Conservation (phyloP, 2,329 filamentous ascomycete genomes). For the Fusarium sp. region DNA sequence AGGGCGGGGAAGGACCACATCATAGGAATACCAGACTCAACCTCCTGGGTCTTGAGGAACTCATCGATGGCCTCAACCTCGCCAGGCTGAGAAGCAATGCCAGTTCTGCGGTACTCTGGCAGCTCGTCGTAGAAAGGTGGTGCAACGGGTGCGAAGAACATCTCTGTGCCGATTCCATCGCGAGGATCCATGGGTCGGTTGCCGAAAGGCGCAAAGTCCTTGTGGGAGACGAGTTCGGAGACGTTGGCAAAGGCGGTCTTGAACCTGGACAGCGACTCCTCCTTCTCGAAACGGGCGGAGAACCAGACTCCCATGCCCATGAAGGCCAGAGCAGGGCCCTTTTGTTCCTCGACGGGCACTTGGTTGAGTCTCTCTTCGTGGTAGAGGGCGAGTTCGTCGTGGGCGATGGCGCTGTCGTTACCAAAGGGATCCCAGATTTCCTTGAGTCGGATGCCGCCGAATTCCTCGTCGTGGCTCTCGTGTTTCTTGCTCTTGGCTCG, state of each 20-base stretch:
- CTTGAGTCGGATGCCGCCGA: constrained; percentile 34
- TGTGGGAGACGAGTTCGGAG: constrained; percentile 33
- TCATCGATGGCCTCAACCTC: constrained; percentile 36
- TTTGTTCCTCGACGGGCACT: constrained; percentile 33
- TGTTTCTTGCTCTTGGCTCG: constrained; percentile 34
- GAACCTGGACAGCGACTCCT: constrained; percentile 34
- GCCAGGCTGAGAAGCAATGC: constrained; percentile 27
- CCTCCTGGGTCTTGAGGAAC: constrained; percentile 30
- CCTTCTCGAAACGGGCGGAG: constrained; percentile 37
- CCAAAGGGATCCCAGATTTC: constrained; percentile 73
- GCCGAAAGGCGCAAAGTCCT: constrained; percentile 33
- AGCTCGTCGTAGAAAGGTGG: constrained; percentile 42
- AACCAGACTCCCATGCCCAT: constrained; percentile 48
- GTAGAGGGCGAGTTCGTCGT: constrained; percentile 41
- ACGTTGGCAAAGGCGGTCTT: constrained; percentile 33
- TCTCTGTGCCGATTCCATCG: constrained; percentile 47
- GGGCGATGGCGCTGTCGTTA: constrained; percentile 30
- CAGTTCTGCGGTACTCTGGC: constrained; percentile 33
- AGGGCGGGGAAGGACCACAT: constrained; percentile 39
- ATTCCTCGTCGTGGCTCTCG: constrained; percentile 37
- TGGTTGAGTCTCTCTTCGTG: constrained; percentile 31
- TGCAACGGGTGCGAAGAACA: constrained; percentile 48
- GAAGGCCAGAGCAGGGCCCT: constrained; percentile 41
- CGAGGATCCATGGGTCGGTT: constrained; percentile 42
- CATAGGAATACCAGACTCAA: constrained; percentile 34